phyloP scores from a whole-genome alignment of 2,329 filamentous ascomycete genomes.

The Pestalotiopsis sp. region DNA sequence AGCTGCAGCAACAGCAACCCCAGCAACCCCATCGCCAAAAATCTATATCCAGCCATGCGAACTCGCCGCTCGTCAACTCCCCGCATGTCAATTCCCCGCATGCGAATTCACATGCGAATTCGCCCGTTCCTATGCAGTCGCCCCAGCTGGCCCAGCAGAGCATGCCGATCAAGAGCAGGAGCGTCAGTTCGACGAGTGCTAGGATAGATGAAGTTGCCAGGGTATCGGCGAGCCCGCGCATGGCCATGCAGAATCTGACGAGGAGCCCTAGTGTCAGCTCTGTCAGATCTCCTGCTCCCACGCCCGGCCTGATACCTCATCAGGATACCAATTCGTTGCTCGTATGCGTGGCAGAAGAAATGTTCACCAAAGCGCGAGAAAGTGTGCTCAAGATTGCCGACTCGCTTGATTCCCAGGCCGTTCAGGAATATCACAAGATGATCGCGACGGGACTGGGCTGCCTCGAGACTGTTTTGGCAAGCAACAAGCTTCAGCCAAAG shows the following conservation, averaged over 20 bases:
- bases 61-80: constrained; percentile 5
- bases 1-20: constrained; percentile 3
- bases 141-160: constrained; percentile 26
- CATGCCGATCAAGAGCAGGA: constrained; percentile 22
- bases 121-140: constrained; percentile 27
- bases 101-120: constrained; percentile 20
- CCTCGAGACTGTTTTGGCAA: constrained; percentile 69
- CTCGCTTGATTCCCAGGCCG: constrained; percentile 48
- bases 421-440: constrained; percentile 71
- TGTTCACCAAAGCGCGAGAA: constrained; percentile 66
- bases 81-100: constrained; percentile 11
- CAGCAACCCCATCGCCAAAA: constrained; percentile 1
- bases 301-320: constrained; percentile 41
- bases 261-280: constrained; percentile 35
- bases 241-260: constrained; percentile 26
- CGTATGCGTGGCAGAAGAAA: constrained; percentile 75
- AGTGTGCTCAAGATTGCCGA: constrained; percentile 52
- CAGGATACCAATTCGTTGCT: constrained; percentile 61
- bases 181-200: constrained; percentile 17
- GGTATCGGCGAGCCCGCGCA: constrained; percentile 32
- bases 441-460: constrained; percentile 74
- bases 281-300: constrained; percentile 30
- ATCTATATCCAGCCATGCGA: constrained; percentile 6
- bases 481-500: constrained; percentile 60
- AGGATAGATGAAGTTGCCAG: constrained; percentile 27